Base-by-base conservation (phyloP, 495 filamentous ascomycete genomes). In the Xylaria intraflava region DNA sequence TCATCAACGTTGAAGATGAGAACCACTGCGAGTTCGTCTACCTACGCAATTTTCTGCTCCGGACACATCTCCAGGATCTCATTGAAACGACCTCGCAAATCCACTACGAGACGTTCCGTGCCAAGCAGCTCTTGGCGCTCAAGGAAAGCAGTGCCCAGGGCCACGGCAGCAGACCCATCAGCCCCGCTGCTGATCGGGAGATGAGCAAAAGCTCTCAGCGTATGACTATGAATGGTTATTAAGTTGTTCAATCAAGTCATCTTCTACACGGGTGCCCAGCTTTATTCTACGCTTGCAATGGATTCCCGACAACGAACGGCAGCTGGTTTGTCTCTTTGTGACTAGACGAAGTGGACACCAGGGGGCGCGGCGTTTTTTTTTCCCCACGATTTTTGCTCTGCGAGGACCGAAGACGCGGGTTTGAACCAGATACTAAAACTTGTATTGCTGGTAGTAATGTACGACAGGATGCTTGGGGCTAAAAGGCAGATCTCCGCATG, bases 11-110 rank as follows among this genome's bases (percentile, higher is more conserved):
- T 52, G 93, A 99, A 76, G 90, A 99, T 61, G 93, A 97, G 78
- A 94, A 84, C 72, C 93, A 99, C 76, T 99, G 93, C 83, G 93
- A 99, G 80, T 99, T 99, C 66, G 86, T 97, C 63, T 96, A 93
- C 70, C 82, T 99, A 55, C 82, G 93, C 62, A 91, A 99, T 79
- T 99, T 99, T 82, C 80, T 99, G 54, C 95, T 89, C 65, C 85
- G 92, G 68, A 91, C 93, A 41, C 93, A 99, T 72, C 78, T 95
- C 49, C 88, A 99, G 78, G 93, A 99, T 63, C 83, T 99, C 51
- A 96, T 99, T 71, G 93, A 95, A 71, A 99, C 93, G 11, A 99
- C 93, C n/a, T 95, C 91, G 60, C 93, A 97, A 77, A 99, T 97
- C 73, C 93, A 99, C 78, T 99, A 99, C 77, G 93, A 99, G 79